A percentile compares a stretch with the other conserved stretches of the same genome.
These are phyloP conservation scores for Didymella exigua DNA, from an alignment of 2,329 filamentous ascomycete species.

Conservation along the genomic window DNA sequence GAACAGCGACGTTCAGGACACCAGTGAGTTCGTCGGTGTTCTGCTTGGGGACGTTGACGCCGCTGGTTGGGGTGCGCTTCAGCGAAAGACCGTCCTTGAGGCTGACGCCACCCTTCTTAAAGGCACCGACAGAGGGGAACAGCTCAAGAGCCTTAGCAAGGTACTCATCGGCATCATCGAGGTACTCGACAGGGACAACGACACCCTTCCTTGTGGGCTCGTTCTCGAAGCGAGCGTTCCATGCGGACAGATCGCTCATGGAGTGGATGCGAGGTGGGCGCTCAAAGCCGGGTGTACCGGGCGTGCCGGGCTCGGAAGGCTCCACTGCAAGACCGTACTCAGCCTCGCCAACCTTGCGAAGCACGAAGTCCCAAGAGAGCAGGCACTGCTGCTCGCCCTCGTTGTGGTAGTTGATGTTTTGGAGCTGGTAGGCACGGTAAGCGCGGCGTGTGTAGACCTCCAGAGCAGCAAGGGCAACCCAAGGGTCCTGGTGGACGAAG, in stretches of 20 bases:
- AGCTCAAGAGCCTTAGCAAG: constrained; percentile 83
- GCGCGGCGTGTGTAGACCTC: constrained; percentile 96
- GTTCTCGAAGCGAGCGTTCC: constrained; percentile 70
- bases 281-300: constrained; percentile 70
- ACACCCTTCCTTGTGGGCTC: constrained; percentile 91
- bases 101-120: constrained; percentile 59
- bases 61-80: constrained; percentile 66
- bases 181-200: constrained; percentile 88
- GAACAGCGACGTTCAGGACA: constrained; percentile 90
- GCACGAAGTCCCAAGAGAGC: constrained; percentile 92
- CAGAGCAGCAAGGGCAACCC: constrained; percentile 90
- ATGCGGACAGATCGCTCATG: constrained; percentile 94
- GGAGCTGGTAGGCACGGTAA: constrained; percentile 93
- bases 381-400: constrained; percentile 76
- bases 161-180: constrained; percentile 91
- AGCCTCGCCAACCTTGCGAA: constrained; percentile 89
- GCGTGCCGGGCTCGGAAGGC: constrained; percentile 76
- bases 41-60: constrained; percentile 53
- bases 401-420: constrained; percentile 85
- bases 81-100: constrained; percentile 56
- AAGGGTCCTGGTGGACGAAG: constrained; percentile 92
- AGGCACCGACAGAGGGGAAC: constrained; percentile 66
- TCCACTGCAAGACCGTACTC: constrained; percentile 84
- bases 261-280: constrained; percentile 80
- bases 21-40: constrained; percentile 80